phyloP scores from a whole-genome alignment of 345 rosid genomes.

The Clausena lansium region DNA sequence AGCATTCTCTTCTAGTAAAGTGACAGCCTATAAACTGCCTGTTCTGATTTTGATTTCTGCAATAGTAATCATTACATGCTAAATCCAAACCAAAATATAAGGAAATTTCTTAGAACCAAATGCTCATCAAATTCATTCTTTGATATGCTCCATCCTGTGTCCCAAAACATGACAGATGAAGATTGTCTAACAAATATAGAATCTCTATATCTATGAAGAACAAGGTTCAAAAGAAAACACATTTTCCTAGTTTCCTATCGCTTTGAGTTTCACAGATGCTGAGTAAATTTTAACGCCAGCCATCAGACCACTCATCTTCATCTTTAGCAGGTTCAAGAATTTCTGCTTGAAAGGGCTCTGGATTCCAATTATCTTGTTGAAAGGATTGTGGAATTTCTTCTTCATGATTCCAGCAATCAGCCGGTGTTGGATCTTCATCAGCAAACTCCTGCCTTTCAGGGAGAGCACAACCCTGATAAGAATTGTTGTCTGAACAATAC shows the following conservation, averaged over 20 bases:
- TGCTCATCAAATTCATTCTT: not conserved
- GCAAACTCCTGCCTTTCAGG: constrained; percentile 53
- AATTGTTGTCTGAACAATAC: constrained; percentile 66
- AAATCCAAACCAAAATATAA: not conserved
- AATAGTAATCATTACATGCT: not conserved
- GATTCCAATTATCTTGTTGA: constrained; percentile 31
- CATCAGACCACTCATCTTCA: constrained; percentile 76
- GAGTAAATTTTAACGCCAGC: constrained; percentile 44
- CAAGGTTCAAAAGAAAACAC: not conserved
- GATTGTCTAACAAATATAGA: not conserved
- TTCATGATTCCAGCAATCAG: constrained; percentile 23
- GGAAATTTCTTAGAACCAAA: not conserved
- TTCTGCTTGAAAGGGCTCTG: constrained; percentile 24
- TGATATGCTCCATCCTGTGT: not conserved
- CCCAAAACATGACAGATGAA: not conserved
- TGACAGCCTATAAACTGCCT: not conserved
- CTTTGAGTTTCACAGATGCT: not conserved
- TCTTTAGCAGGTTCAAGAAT: constrained; percentile 35
- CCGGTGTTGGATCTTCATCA: constrained; percentile 5
- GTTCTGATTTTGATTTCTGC: not conserved
- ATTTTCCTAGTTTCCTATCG: not conserved
- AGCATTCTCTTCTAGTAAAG: not conserved
- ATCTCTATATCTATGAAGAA: not conserved
- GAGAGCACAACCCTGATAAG: constrained; percentile 72
- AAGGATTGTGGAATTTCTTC: constrained; percentile 28